Conservation (phyloP, 2,329 filamentous ascomycete genomes). For the Ophiosphaerella narmari region DNA sequence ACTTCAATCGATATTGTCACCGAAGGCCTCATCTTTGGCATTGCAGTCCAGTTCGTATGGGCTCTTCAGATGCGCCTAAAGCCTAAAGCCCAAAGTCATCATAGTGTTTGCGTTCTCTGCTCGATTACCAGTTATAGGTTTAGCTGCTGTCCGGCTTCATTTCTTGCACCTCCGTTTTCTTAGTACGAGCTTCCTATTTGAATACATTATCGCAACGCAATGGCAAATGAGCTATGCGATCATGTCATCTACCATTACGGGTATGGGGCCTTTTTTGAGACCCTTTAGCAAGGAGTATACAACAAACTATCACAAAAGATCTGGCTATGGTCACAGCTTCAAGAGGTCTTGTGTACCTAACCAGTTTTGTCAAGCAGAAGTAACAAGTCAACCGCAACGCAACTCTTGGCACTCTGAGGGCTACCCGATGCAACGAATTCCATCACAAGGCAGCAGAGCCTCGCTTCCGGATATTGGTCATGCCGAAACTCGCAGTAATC, state of each 20-base stretch:
- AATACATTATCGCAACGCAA: slow-evolving; percentile 36
- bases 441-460: slow-evolving; percentile 9
- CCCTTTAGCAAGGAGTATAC: slow-evolving; percentile 35
- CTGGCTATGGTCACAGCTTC: slow-evolving; percentile 5
- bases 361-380: not conserved
- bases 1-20: slow-evolving; percentile 32
- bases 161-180: slow-evolving; percentile 27
- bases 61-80: slow-evolving; percentile 33
- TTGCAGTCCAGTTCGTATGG: slow-evolving; percentile 32
- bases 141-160: slow-evolving; percentile 30
- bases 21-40: slow-evolving; percentile 33
- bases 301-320: slow-evolving; percentile 22
- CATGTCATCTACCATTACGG: slow-evolving; percentile 38
- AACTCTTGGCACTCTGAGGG: slow-evolving; percentile 16
- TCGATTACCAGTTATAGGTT: slow-evolving; percentile 34
- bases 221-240: slow-evolving; percentile 45
- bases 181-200: slow-evolving; percentile 23
- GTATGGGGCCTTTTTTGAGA: slow-evolving; percentile 39
- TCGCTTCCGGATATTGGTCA: slow-evolving; percentile 1
- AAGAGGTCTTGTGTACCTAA: not conserved
- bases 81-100: slow-evolving; percentile 31
- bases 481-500: not conserved
- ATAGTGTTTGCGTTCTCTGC: slow-evolving; percentile 37
- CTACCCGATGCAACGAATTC: slow-evolving; percentile 17
- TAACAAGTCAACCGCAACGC: slow-evolving; percentile 1